Conservation (phyloP, 306 rosid genomes). For the barrel medic (Medicago truncatula) region MtrunA17r5.0-ANR NC_053046.1:36640501-36641000, state of each 20-base stretch:
- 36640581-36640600: background rate
- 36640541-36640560: background rate
- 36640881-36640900: conserved; percentile 84
- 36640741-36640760: conserved; percentile 95
- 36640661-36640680: conserved; percentile 28
- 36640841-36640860: conserved; percentile 90
- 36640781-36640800: conserved; percentile 74
- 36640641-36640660: conserved; percentile 12
- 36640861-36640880: conserved; percentile 98
- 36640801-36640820: conserved; percentile 74
- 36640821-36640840: conserved; percentile 81
- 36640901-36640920: conserved; percentile 81
- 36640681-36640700: conserved; percentile 13
- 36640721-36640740: conserved; percentile 99
- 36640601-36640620: conserved; percentile 9
- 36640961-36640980: conserved; percentile 64
- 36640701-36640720: conserved; percentile 92
- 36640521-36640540: conserved; percentile 20
- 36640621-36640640: conserved; percentile 3
- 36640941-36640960: conserved; percentile 84
- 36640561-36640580: conserved; percentile 1
- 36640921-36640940: conserved; percentile 83
- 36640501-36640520: conserved; percentile 2
- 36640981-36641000: conserved; percentile 99
- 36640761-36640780: conserved; percentile 89